phyloP scores from a whole-genome alignment of 169 alveolate species.

The Babesia ovis region DNA sequence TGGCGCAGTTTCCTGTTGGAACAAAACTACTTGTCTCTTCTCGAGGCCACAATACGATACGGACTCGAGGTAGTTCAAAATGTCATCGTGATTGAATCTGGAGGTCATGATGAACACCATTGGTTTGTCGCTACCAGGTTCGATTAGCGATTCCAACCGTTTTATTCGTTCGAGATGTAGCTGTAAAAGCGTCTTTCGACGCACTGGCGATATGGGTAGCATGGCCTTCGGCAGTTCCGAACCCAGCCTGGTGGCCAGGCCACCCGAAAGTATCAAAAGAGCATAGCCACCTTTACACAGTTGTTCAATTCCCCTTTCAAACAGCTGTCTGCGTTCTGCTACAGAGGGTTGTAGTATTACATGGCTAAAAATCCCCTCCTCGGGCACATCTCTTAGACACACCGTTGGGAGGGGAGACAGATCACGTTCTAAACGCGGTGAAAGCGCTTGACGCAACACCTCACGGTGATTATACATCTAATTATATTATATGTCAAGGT shows the following conservation, averaged over 20 bases:
- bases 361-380: not conserved
- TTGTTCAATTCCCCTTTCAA: slow-evolving; percentile 14
- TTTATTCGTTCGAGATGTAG: slow-evolving; percentile 65
- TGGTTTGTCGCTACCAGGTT: slow-evolving; percentile 19
- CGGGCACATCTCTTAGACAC: not conserved
- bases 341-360: slow-evolving; percentile 13
- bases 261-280: slow-evolving; percentile 76
- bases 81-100: slow-evolving; percentile 60
- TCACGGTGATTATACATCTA: slow-evolving; percentile 17
- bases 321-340: not conserved
- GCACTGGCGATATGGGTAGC: slow-evolving; percentile 66
- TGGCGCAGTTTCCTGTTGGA: slow-evolving; percentile 67
- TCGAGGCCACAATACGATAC: slow-evolving; percentile 64
- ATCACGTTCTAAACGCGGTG: not conserved
- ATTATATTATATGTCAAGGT: slow-evolving; percentile 61
- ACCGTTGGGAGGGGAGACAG: slow-evolving; percentile 24
- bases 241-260: slow-evolving; percentile 71
- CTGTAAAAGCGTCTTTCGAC: slow-evolving; percentile 71
- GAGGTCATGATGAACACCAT: slow-evolving; percentile 72
- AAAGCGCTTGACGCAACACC: slow-evolving; percentile 24
- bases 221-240: slow-evolving; percentile 60
- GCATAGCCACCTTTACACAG: slow-evolving; percentile 61
- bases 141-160: slow-evolving; percentile 41
- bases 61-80: slow-evolving; percentile 52
- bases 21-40: slow-evolving; percentile 44